Conservation (phyloP, 2,329 filamentous ascomycete genomes). For the Stromatinia cepivora region DNA sequence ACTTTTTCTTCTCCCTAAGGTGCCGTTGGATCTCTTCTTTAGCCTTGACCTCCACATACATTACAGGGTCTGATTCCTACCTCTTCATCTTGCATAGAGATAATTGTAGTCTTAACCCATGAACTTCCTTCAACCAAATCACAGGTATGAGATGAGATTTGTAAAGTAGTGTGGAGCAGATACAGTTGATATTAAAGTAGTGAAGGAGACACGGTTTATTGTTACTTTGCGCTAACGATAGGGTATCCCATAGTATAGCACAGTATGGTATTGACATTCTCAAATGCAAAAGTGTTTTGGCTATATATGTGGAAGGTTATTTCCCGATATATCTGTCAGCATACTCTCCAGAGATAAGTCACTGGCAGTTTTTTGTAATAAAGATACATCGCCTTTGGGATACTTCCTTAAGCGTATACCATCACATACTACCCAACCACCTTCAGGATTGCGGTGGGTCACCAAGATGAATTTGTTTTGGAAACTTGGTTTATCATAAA, state of each 20-base stretch:
- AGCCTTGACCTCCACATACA: no score
- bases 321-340: not conserved
- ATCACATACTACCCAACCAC: not conserved
- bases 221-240: not conserved
- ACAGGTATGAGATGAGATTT: not conserved
- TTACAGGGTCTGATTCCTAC: no score
- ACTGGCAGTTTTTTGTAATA: not conserved
- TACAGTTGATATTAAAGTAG: not conserved
- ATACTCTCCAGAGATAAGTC: not conserved
- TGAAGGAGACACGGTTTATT: no score
- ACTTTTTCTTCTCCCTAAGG: not conserved
- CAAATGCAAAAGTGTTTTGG: not conserved
- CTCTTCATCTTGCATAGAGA: fast-evolving
- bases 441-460: not conserved
- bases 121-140: not conserved
- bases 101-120: not conserved
- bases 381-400: not conserved
- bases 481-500: not conserved
- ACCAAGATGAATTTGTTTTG: not conserved
- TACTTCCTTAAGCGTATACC: not conserved
- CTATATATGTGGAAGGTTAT: not conserved
- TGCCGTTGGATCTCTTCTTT: not conserved
- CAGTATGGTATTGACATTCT: not conserved
- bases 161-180: not conserved
- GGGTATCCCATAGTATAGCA: not conserved